These are phyloP conservation scores for Entomophthora muscae DNA, from an alignment of 371 early-diverging fungal genomes.

Conservation along the genomic window DNA sequence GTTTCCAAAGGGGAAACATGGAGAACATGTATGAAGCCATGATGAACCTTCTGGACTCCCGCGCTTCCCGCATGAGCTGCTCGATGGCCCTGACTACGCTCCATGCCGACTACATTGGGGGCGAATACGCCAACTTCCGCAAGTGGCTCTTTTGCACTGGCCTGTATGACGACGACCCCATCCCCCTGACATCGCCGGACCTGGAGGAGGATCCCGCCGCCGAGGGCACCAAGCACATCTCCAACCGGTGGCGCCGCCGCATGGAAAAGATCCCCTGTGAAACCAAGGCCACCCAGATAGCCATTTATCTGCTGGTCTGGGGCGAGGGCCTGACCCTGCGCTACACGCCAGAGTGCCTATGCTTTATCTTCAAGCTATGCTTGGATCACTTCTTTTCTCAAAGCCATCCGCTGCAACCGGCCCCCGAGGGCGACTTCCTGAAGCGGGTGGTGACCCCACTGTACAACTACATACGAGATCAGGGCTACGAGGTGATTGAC, in stretches of 20 bases:
- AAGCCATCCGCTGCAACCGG: conserved; percentile 16
- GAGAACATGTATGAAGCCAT: conserved; percentile 55
- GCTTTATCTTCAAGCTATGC: conserved; percentile 66
- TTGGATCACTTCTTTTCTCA: conserved; percentile 35
- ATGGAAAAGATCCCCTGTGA: conserved; percentile 55
- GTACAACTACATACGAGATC: conserved; percentile 57
- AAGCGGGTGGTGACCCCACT: conserved; percentile 51
- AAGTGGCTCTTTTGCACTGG: conserved; percentile 74
- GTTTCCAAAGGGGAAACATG: conserved; percentile 66
- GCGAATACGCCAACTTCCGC: conserved; percentile 65
- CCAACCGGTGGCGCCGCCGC: conserved; percentile 30
- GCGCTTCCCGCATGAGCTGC: conserved; percentile 57
- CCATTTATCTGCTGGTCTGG: conserved; percentile 68
- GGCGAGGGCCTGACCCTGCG: conserved; percentile 70
- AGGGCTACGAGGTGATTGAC: conserved; percentile 45
- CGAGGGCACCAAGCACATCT: conserved; percentile 25
- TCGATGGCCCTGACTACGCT: conserved; percentile 51
- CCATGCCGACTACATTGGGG: conserved; percentile 75
- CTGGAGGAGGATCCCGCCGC: conserved; percentile 21
- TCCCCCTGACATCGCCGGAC: conserved; percentile 14
- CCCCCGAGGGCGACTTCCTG: conserved; percentile 45
- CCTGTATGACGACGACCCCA: conserved; percentile 43
- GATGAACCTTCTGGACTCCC: conserved; percentile 66
- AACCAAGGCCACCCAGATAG: conserved; percentile 51
- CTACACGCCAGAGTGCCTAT: conserved; percentile 58